Evolutionary conservation across 73 alveolate species (phyloP), one percentile per base, ranked within the genome.

Genomic region (Loxodes magnus): DNA sequence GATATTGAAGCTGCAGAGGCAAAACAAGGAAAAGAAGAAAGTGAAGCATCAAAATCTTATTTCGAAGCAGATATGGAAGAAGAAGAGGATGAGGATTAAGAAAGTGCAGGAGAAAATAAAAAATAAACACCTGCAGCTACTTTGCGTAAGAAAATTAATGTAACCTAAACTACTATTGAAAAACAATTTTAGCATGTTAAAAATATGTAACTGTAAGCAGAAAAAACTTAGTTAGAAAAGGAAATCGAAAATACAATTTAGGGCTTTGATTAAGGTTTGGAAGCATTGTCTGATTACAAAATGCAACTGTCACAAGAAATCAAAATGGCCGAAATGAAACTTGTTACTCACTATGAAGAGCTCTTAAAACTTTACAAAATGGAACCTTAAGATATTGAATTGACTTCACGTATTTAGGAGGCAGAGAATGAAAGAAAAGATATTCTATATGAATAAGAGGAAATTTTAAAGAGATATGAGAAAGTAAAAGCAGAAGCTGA

Each of bases 281-380:
- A 3, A 1, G n/a, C 2, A 4, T 48, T 3, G 0, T 27, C 19
- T 14, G 63, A 50, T 14, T 56, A 70, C 49, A 69, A 59, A 64
- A 21, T 41, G 12, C 61, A 55, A 6, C 61, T 59, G 1, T 92
- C 79, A 70, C 56, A 83, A 43, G 96, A 84, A 48, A 46, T 84
- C 56, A 73, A 76, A 34, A 74, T 74, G 39, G 91, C 91, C 43
- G 77, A 84, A 26, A 84, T 84, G 96, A 84, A 84, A 56, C 79
- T 79, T 21, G 66, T 84, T 41, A 75, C 90, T 15, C 79, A 43
- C 74, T 84, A 57, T 48, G 77, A 79, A 52, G 96, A 84, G 51
- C 67, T 84, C 3, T 70, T 78, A 31, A 46, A 74, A 38, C 70
- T 84, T 10, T 84, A 81, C 37, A 82, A 62, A 60, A 79, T 79